Evolutionary conservation across 495 filamentous ascomycete genomes (phyloP).

Genomic region (Penicillium desertorum): DNA sequence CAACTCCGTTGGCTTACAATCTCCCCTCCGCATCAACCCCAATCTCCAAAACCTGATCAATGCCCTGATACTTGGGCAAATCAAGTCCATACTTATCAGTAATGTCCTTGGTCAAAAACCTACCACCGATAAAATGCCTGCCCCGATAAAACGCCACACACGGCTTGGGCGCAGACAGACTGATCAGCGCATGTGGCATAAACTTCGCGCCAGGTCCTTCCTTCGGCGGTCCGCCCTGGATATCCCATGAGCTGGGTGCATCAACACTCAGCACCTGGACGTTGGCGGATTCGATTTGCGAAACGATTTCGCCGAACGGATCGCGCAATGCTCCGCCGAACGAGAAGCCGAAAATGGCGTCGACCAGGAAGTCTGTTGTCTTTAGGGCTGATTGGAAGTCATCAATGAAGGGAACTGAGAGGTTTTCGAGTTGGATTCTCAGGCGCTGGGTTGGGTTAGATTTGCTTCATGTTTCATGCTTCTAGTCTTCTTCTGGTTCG

Average conservation of each 20-base stretch:
- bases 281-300: slow-evolving; percentile 66
- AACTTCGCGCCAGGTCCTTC: slow-evolving; percentile 78
- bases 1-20: slow-evolving; percentile 38
- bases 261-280: slow-evolving; percentile 86
- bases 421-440: slow-evolving; percentile 75
- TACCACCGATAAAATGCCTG: slow-evolving; percentile 85
- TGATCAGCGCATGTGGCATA: slow-evolving; percentile 74
- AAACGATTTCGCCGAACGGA: slow-evolving; percentile 80
- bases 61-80: slow-evolving; percentile 76
- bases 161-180: slow-evolving; percentile 94
- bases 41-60: slow-evolving; percentile 88
- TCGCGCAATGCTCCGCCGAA: slow-evolving; percentile 91
- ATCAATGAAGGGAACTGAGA: slow-evolving; percentile 79
- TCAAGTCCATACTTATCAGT: slow-evolving; percentile 85
- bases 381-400: slow-evolving; percentile 70
- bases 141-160: slow-evolving; percentile 79
- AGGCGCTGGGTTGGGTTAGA: slow-evolving; percentile 58
- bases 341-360: slow-evolving; percentile 96
- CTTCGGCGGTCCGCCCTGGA: slow-evolving; percentile 77
- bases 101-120: slow-evolving; percentile 78
- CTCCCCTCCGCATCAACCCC: slow-evolving; percentile 55
- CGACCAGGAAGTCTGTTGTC: slow-evolving; percentile 75
- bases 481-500: not conserved
- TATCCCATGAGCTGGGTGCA: slow-evolving; percentile 90
- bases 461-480: not conserved